These are phyloP conservation scores for Sugiyamaella americana DNA, from an alignment of 805 yeast genomes.

Conservation along the genomic window DNA sequence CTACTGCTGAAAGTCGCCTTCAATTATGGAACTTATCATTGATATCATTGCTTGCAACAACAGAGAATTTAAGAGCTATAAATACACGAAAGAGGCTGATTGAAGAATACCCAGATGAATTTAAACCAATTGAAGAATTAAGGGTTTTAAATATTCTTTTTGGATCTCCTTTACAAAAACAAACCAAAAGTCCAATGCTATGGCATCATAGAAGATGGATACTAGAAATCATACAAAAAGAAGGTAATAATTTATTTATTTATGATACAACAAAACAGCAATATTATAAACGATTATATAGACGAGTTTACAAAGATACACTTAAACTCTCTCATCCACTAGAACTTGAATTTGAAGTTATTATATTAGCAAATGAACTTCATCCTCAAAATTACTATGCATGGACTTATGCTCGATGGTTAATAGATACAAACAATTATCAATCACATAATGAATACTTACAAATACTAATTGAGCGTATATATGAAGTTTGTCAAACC, in stretches of 20 bases:
- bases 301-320: neutral
- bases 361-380: conserved; percentile 33
- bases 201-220: conserved; percentile 36
- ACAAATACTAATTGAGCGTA: conserved; percentile 17
- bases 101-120: conserved; percentile 4
- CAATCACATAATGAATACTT: neutral
- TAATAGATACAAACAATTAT: conserved; percentile 14
- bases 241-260: neutral
- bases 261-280: neutral
- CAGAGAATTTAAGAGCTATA: conserved; percentile 28
- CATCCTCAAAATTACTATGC: conserved; percentile 49
- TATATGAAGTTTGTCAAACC: conserved; percentile 13
- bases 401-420: conserved; percentile 36
- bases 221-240: conserved; percentile 3
- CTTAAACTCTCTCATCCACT: neutral
- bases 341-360: conserved; percentile 25
- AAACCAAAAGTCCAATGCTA: conserved; percentile 35
- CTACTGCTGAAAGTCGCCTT: neutral
- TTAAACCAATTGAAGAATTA: conserved; percentile 20
- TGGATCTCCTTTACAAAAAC: conserved; percentile 32
- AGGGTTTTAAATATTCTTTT: conserved; percentile 25
- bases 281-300: neutral
- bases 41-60: conserved; percentile 27
- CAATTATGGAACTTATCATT: conserved; percentile 12
- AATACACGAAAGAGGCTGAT: conserved; percentile 26